Evolutionary conservation across 495 filamentous ascomycete genomes (phyloP), one percentile per base, ranked within the genome.

Genomic region (Neurospora tetrasperma): DNA sequence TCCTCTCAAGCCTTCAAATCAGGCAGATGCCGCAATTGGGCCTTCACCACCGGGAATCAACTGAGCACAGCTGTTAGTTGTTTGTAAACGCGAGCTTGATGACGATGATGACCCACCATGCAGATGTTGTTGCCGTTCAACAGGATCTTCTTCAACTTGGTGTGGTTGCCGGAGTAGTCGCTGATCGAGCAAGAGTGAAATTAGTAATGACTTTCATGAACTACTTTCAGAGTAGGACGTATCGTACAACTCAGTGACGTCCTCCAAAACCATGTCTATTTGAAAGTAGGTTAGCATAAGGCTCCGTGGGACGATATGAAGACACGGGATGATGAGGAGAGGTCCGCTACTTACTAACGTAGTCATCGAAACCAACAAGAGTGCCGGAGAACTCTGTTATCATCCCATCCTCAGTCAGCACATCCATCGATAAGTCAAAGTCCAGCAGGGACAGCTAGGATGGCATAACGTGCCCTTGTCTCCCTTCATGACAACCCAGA

Each of bases 401-500:
- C 4, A 42, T 31, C 7, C 18, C 42, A 62, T 10, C 42, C 69
- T 79, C 74, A 78, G 79, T 27, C 10, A n/a, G 69, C 43, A 35
- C 18, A 27, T 42, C 43, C n/a, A 39, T 39, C 10, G 42, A 44
- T 18, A 39, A 38, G 40, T n/a, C 35, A 72, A 72, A 72, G 68
- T 73, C 38, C 59, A 66, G 70, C 1, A 31, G 62, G 70, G 42
- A 14, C 18, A 42, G 23, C 41, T 69, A 31, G 20, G 18, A 70
- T 42, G 35, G 54, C 59, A 46, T 35, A 38, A 66, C n/a, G 46
- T 80, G 91, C 96, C 96, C 86, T 98, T 98, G 82, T 98, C 96
- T 74, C 94, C 93, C 84, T 98, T 98, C 96, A 98, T 98, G 82
- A 99, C 89, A 72, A 99, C 94, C 96, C 96, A 98, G 82, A 99